Evolutionary conservation across 805 yeast species (phyloP), one percentile per base, ranked within the genome.

Genomic region (Schizosaccharomyces japonicus): DNA sequence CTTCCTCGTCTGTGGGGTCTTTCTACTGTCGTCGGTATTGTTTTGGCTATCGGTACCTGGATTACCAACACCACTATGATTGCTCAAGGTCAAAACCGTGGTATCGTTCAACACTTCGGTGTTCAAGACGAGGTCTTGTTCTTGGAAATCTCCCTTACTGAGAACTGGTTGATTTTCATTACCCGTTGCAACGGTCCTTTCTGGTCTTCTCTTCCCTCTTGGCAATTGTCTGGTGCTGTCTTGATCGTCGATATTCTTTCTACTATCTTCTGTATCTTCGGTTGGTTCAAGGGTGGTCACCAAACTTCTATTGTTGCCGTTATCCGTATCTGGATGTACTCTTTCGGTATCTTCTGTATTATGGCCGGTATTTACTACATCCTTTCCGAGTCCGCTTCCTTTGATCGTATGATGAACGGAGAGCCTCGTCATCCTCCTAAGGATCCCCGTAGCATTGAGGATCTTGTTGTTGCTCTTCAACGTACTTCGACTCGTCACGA

Each of bases 171-270:
- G 68, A 83, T 83, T 72, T 83, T 83, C 80, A 72, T 84, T 63
- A 83, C 95, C 61, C 78, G 95, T 73, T 94, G 94, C 63, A 80
- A 75, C 66, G 95, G 95, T 72, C 94, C 95, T 63, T 84, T 84
- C 90, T 84, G 95, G 95, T 80, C 94, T 51, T 82, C 94, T 44
- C 60, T 72, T 51, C 95, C 95, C 71, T 84, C 95, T 46, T 84
- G 95, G 95, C 94, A 83, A 73, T 76, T 83, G 69, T 58, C 90
- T 59, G 93, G 93, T 71, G 95, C 95, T 60, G 94, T 83, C 59
- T 72, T 81, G 63, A 67, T 68, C 62, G 95, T 83, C 63, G 95
- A 83, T 68, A 67, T 83, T 71, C 68, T 84, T 59, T 93, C 95
- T 56, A 84, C 95, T 53, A 72, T 80, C 75, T 84, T 83, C 77